These are phyloP conservation scores for Amanita pseudoporphyria DNA, from an alignment of 768 basidiomycete genomes.

Conservation along the genomic window DNA sequence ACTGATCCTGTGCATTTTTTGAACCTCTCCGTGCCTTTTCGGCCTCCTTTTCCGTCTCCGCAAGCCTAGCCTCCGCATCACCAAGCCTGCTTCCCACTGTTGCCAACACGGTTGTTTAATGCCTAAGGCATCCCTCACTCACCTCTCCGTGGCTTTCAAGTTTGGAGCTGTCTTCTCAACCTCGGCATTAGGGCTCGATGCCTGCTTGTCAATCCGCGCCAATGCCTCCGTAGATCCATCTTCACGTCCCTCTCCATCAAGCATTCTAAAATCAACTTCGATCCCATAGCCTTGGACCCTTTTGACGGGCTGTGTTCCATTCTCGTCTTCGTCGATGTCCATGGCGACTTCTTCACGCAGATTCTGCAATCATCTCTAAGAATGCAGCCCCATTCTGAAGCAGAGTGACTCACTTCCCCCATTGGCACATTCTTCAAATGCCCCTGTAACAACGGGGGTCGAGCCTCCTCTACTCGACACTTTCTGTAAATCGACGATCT, in stretches of 20 bases:
- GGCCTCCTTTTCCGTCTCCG: slow-evolving; percentile 86
- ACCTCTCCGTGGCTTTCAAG: slow-evolving; percentile 92
- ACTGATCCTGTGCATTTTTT: slow-evolving; percentile 83
- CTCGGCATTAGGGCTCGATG: slow-evolving; percentile 62
- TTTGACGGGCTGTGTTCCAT: slow-evolving; percentile 65
- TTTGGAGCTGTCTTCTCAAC: slow-evolving; percentile 95
- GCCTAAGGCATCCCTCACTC: slow-evolving; percentile 13
- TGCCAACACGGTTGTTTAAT: no score
- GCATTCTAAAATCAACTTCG: slow-evolving; percentile 71
- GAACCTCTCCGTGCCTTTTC: slow-evolving; percentile 88
- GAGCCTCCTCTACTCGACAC: slow-evolving; percentile 89
- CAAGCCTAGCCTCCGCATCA: slow-evolving; percentile 75
- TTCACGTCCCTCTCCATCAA: slow-evolving; percentile 71
- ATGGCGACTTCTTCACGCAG: slow-evolving; percentile 81
- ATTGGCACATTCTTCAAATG: slow-evolving; percentile 82
- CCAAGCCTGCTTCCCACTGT: slow-evolving; percentile 45
- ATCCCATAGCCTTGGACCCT: slow-evolving; percentile 78
- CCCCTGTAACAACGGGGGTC: slow-evolving; percentile 67
- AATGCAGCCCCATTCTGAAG: slow-evolving; percentile 4
- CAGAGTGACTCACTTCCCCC: slow-evolving; percentile 66
- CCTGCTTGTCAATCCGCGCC: slow-evolving; percentile 65
- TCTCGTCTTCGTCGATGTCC: slow-evolving; percentile 88
- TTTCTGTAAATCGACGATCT: slow-evolving; percentile 82
- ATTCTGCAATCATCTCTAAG: slow-evolving; percentile 36
- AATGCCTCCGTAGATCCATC: slow-evolving; percentile 54